Base-by-base conservation (phyloP, 306 rosid genomes). In the Quercus engelmannii region DNA sequence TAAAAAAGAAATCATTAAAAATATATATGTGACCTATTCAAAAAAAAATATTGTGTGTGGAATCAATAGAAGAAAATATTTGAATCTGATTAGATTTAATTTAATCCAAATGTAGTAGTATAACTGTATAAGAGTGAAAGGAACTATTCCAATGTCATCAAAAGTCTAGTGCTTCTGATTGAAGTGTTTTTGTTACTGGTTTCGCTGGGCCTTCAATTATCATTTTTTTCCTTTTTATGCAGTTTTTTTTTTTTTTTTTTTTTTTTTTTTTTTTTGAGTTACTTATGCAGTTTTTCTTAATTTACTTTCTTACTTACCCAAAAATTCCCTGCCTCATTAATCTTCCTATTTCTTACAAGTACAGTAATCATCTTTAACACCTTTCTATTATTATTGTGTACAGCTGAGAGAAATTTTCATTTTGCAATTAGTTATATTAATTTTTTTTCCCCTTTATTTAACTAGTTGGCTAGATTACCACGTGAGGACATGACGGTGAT, bases 381-480 rank as follows among this genome's bases (percentile, higher is more conserved):
- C 52, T 67, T 19, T n/a, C n/a, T 33, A 35, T 64, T 30, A 31
- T 30, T 64, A 28, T 49, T 13, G 79, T 5, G 41, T 74, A 49
- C 67, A 71, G 74, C 52, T 79, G 79, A n/a, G 23, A 73, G 26
- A 76, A 55, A 38, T 23, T 68, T 52, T 28, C 31, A 14, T 46
- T 46, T 54, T 3, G 17, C 3, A 19, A 63, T 31, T 73, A 35
- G 18, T 75, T 57, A 23, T 25, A 20, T 57, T 82, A 69, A 76
- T 74, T 56, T 55, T 63, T 63, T 80, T 71, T 75, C 28, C 30
- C 38, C 5, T 78, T 77, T 72, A 49, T 83, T 41, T 23, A 76
- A 81, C 59, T 85, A 95, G 99, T 82, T 95, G 87, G 99, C 99
- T 61, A 91, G 71, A 86, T 80, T 95, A 76, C 86, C 99, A 80